These are phyloP conservation scores for Pseudogymnoascus sp. DNA, from an alignment of 2,329 filamentous ascomycete species.

Conservation along the genomic window DNA sequence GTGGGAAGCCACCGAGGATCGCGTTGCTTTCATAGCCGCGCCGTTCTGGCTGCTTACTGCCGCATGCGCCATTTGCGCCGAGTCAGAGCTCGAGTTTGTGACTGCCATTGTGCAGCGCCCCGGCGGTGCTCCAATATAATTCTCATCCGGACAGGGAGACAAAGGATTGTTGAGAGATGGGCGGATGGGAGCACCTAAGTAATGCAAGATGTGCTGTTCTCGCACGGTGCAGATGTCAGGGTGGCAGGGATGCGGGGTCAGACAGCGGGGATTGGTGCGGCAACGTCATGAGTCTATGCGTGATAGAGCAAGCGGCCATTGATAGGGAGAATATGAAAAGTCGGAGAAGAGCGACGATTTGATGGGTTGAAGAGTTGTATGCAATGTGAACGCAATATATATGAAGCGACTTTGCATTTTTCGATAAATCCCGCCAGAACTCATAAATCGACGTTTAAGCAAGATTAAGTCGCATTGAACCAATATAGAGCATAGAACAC, in stretches of 20 bases:
- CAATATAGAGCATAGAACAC: not conserved
- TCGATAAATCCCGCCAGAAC: not conserved
- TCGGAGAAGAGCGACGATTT: not conserved
- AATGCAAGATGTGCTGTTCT: constrained; percentile 9
- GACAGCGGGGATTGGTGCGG: constrained; percentile 4
- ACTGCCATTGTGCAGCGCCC: constrained; percentile 8
- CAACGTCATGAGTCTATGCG: constrained; percentile 4
- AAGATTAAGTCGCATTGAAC: not conserved
- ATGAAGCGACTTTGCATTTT: not conserved
- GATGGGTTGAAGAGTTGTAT: not conserved
- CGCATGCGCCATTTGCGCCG: constrained; percentile 8
- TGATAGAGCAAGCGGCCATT: not conserved
- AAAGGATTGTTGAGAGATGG: constrained; percentile 8
- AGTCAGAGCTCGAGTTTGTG: constrained; percentile 8
- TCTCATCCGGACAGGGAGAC: constrained; percentile 6
- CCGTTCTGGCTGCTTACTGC: not conserved
- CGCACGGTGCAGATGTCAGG: constrained; percentile 2
- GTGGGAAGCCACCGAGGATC: constrained; percentile 6
- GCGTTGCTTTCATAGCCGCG: constrained; percentile 6
- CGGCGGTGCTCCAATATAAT: constrained; percentile 8
- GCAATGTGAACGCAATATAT: not conserved
- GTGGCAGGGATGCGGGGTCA: constrained; percentile 5
- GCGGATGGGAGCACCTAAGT: constrained; percentile 5
- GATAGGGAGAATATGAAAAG: constrained; percentile 7
- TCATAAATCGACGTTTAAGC: not conserved